Evolutionary conservation across 768 basidiomycete genomes (phyloP).

Genomic region (Mycena albidolilacea): DNA sequence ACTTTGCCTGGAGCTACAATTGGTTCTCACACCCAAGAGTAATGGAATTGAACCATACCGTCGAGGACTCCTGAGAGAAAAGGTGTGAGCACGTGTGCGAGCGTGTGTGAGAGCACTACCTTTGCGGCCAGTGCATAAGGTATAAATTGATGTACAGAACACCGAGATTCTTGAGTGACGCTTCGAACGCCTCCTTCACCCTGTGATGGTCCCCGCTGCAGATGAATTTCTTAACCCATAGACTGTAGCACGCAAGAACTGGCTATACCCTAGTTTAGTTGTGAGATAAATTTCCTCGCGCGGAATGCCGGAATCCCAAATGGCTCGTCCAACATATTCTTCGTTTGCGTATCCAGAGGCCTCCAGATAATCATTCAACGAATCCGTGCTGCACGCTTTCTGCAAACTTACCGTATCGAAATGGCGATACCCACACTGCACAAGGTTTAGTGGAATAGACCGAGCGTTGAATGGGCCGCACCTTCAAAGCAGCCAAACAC

Average conservation of each 20-base stretch:
- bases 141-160: slow-evolving; percentile 62
- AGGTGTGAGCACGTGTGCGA: background rate
- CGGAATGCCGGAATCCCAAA: slow-evolving; percentile 62
- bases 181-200: slow-evolving; percentile 56
- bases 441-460: background rate
- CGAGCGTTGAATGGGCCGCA: slow-evolving; percentile 18
- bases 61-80: slow-evolving; percentile 8
- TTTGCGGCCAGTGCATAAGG: slow-evolving; percentile 47
- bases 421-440: slow-evolving; percentile 62
- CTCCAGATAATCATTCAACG: slow-evolving; percentile 20
- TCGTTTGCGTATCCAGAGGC: slow-evolving; percentile 59
- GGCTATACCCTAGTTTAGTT: slow-evolving; percentile 58
- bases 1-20: slow-evolving; percentile 18
- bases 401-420: slow-evolving; percentile 55
- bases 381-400: no score
- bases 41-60: background rate
- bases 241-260: background rate
- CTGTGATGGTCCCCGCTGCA: slow-evolving; percentile 45
- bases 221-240: background rate
- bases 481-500: slow-evolving; percentile 53
- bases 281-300: slow-evolving; percentile 63
- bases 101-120: slow-evolving; percentile 20
- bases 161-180: slow-evolving; percentile 53
- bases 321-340: slow-evolving; percentile 59
- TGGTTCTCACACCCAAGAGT: background rate